phyloP scores from a whole-genome alignment of 176 grass and related monocot species.

The Hsuehochloa calcarea region DNA sequence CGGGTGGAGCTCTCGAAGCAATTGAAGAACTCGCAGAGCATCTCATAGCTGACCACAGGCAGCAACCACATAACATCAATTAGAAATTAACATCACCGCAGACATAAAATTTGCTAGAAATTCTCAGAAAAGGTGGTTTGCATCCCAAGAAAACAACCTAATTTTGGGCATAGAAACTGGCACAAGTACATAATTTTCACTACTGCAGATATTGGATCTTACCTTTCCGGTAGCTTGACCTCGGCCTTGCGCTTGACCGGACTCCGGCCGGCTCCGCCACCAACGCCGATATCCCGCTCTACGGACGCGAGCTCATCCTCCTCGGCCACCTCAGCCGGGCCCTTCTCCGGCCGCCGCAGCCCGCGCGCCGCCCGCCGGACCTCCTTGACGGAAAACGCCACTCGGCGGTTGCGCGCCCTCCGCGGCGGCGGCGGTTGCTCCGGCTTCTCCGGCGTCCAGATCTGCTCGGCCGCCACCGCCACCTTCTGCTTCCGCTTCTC shows the following conservation, averaged over 20 bases:
- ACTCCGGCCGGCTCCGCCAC: neutral
- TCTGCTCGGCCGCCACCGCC: conserved; percentile 7
- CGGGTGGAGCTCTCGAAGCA: conserved; percentile 74
- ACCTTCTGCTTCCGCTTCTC: conserved; percentile 16
- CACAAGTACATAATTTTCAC: neutral
- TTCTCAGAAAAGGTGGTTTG: neutral
- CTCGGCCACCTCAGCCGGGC: neutral
- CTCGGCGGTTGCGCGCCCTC: conserved; percentile 32
- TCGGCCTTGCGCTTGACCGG: conserved; percentile 34
- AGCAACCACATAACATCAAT: neutral
- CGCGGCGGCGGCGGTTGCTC: conserved; percentile 21
- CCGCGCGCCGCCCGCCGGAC: conserved; percentile 50
- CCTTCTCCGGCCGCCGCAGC: conserved; percentile 26
- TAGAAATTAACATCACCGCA: neutral
- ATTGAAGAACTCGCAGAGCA: conserved; percentile 81
- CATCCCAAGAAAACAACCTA: neutral
- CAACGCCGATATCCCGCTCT: conserved; percentile 40
- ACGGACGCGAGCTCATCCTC: conserved; percentile 46
- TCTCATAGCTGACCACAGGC: conserved; percentile 53
- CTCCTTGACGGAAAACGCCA: conserved; percentile 68
- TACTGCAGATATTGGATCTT: neutral
- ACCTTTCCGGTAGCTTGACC: conserved; percentile 73
- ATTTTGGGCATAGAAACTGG: neutral
- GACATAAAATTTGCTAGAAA: neutral
- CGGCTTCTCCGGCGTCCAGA: conserved; percentile 55